Conservation (phyloP, 2,329 filamentous ascomycete genomes). For the Fusarium sp. region DNA sequence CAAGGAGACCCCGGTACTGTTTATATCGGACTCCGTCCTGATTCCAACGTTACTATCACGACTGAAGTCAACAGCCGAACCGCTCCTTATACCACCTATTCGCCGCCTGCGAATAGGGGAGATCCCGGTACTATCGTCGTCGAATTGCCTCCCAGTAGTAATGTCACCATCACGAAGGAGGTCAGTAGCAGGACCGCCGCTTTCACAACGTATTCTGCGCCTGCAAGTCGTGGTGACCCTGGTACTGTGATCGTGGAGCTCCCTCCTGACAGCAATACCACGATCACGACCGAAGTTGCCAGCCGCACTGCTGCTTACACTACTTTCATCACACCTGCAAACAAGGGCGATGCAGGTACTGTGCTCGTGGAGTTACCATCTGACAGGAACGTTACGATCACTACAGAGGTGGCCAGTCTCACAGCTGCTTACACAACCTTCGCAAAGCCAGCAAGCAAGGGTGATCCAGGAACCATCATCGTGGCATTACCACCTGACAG, state of each 20-base stretch:
- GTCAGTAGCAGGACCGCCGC: background rate
- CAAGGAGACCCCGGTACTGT: conserved; percentile 31
- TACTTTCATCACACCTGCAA: background rate
- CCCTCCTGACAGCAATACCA: conserved; percentile 7
- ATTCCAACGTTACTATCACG: conserved; percentile 26
- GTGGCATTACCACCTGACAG: conserved; percentile 13
- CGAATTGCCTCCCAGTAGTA: conserved; percentile 5
- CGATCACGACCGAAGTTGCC: conserved; percentile 17
- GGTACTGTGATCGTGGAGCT: conserved; percentile 22
- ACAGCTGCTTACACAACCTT: conserved; percentile 17
- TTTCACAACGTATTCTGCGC: background rate
- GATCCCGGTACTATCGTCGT: conserved; percentile 19
- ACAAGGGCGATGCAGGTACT: conserved; percentile 15
- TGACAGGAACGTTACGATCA: conserved; percentile 16
- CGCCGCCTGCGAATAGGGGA: conserved; percentile 6
- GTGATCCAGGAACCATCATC: conserved; percentile 22
- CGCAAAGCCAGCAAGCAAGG: background rate
- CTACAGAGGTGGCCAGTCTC: background rate
- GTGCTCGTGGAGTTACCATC: conserved; percentile 20
- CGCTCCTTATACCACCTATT: conserved; percentile 20
- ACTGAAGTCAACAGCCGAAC: conserved; percentile 13
- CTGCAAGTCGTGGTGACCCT: background rate
- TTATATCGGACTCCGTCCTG: conserved; percentile 19
- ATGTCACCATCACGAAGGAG: conserved; percentile 11
- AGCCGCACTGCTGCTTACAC: conserved; percentile 15